Base-by-base conservation (phyloP, 208 protist genomes). In the Crithidia fasciculata region DNA sequence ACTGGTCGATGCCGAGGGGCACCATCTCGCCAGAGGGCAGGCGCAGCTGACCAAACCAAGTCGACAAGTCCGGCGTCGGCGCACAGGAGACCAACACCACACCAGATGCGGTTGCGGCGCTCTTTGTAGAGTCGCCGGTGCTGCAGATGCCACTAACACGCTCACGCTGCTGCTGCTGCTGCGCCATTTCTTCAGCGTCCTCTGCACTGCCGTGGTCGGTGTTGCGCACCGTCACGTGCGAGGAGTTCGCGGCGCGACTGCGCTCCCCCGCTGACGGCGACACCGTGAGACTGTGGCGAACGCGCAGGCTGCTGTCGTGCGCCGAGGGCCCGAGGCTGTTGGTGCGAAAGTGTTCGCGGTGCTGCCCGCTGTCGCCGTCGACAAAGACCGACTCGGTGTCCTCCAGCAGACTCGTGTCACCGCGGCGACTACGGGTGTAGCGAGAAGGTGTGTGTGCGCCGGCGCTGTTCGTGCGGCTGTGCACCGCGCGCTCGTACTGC, bases 1-100 rank as follows among this genome's bases (percentile, higher is more conserved):
- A 87, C 69, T 98, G 89, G 15, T 95, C 93, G 58, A 96, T 87
- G 45, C 80, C 87, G 18, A 96, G 70, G 9, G 88, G 65, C 52
- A 94, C 72, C 37, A 80, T 73, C 67, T 84, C 72, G 2, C 82
- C 85, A 37, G 80, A 49, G n/a, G 76, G 76, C 37, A 94, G 50
- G 13, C 86, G 82, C 39, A 92, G 28, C 69, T 92, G 82, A 0
- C 93, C 93, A 63, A 89, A 87, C 88, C 89, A 95, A 16, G 55
- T 78, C 12, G 81, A 85, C 10, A 97, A 69, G 52, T 92, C 84
- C 19, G 82, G 73, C 47, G 78, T 89, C 4, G 89, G 93, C 6
- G 74, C 69, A 45, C 85, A 87, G 8, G 71, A 78, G 13, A 90
- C 61, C 36, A 96, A 40, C 10, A 85, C 69, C 52, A 94, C 78